phyloP scores from a whole-genome alignment of 176 grass and related monocot genomes.

The Hsuehochloa calcarea region DNA sequence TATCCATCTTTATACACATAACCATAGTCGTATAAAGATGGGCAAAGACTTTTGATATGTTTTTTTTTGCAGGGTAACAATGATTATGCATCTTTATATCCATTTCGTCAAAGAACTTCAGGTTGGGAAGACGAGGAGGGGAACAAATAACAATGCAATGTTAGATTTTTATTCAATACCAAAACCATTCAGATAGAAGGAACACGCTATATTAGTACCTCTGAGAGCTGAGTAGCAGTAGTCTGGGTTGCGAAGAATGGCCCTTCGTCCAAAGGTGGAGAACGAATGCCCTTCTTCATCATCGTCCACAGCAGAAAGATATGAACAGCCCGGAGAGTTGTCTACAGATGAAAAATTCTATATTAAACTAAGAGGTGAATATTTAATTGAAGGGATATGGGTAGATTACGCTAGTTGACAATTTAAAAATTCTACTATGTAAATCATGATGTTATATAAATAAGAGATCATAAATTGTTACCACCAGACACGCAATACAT shows the following conservation, averaged over 20 bases:
- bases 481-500: no score
- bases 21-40: no score
- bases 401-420: no score
- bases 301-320: constrained; percentile 51
- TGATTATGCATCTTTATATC: no score
- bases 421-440: no score
- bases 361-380: constrained; percentile 10
- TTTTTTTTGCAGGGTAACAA: no score
- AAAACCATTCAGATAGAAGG: constrained; percentile 24
- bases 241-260: constrained; percentile 63
- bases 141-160: constrained; percentile 35
- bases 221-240: constrained; percentile 64
- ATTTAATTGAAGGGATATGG: no score
- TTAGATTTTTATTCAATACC: constrained; percentile 15
- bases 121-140: background rate
- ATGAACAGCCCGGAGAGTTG: constrained; percentile 42
- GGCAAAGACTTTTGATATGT: no score
- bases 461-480: no score
- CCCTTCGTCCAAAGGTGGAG: constrained; percentile 78
- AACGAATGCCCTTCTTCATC: constrained; percentile 80
- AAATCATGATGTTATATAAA: no score
- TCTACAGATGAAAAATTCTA: constrained; percentile 26
- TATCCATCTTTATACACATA: no score
- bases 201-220: constrained; percentile 48
- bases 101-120: constrained; percentile 94